Base-by-base conservation (phyloP, 208 protist species). In the Leishmania tropica region DNA sequence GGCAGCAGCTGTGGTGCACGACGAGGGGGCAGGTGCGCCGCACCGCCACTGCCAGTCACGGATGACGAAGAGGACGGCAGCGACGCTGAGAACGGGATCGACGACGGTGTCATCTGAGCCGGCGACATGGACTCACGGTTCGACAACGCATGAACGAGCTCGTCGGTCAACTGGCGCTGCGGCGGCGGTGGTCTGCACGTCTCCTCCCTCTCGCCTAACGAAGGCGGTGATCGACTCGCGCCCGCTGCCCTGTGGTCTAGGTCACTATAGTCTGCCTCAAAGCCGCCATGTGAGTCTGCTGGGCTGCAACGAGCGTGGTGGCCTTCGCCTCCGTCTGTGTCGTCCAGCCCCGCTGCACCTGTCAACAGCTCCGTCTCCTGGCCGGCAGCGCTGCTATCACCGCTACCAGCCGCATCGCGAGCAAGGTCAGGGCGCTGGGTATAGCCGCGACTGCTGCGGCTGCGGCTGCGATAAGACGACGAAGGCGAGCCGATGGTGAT, bases 401-500 rank as follows among this genome's bases (percentile, higher is more conserved):
- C n/a, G 42, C 65, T 11, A 62, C 42, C 76, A 37, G 3, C 64
- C 17, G 42, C 65, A 48, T 19, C 28, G 64, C 56, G 42, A 60
- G 48, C 21, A 21, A 54, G 15, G 40, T 1, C 15, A 64, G 4
- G 10, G 72, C 45, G 21, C 21, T 53, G 47, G 53, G 56, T 79
- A 28, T 31, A 15, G 58, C n/a, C 42, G 60, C 60, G 11, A 65
- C 60, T 79, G 17, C 53, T 47, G 35, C 77, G 65, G 73, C 77
- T 75, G 81, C 77, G 79, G 48, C 62, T 81, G 45, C 19, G 60
- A 28, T 42, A 85, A 37, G 80, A 88, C 1, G 81, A 88, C 13
- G 76, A 74, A 51, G 80, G 79, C 31, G 77, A 83, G 3, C 73
- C 81, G 53, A 85, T 83, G 10, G 62, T 76, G 54, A 87, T 83